Evolutionary conservation across 2,329 filamentous ascomycete genomes (phyloP).

Genomic region (Sporothrix phasma): DNA sequence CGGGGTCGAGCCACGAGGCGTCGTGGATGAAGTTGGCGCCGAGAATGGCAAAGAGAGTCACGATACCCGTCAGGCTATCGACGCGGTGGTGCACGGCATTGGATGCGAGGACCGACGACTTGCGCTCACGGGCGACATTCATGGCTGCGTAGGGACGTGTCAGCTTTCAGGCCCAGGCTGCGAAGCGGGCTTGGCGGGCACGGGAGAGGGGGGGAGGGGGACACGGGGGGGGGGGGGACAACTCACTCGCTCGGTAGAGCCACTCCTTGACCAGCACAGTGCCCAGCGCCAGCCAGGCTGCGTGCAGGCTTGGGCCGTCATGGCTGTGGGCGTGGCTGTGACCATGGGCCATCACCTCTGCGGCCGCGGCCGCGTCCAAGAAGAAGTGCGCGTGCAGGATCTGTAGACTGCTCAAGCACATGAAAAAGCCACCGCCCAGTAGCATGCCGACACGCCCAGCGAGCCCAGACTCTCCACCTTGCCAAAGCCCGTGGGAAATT

Average conservation of each 20-base stretch:
- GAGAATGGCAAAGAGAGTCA: conserved; percentile 79
- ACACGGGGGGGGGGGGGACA: background rate
- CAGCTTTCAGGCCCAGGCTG: too few relatives aligned
- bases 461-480: conserved; percentile 97
- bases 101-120: conserved; percentile 89
- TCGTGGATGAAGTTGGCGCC: conserved; percentile 79
- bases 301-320: conserved; percentile 73
- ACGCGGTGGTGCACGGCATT: conserved; percentile 96
- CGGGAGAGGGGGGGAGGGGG: background rate
- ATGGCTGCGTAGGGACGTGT: conserved; percentile 49
- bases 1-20: conserved; percentile 86
- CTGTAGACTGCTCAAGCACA: conserved; percentile 69
- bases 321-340: conserved; percentile 56
- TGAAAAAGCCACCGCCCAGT: conserved; percentile 79
- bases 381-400: conserved; percentile 65
- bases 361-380: conserved; percentile 48
- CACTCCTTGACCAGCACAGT: conserved; percentile 93
- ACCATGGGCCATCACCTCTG: conserved; percentile 42
- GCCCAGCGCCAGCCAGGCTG: conserved; percentile 84
- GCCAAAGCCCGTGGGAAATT: conserved; percentile 85
- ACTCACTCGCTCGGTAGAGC: conserved; percentile 90
- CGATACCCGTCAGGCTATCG: conserved; percentile 89
- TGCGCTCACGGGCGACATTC: conserved; percentile 88
- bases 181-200: too few relatives aligned
- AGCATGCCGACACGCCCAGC: conserved; percentile 85